phyloP scores from a whole-genome alignment of 768 basidiomycete species.

The Dendrothele bispora region DNA sequence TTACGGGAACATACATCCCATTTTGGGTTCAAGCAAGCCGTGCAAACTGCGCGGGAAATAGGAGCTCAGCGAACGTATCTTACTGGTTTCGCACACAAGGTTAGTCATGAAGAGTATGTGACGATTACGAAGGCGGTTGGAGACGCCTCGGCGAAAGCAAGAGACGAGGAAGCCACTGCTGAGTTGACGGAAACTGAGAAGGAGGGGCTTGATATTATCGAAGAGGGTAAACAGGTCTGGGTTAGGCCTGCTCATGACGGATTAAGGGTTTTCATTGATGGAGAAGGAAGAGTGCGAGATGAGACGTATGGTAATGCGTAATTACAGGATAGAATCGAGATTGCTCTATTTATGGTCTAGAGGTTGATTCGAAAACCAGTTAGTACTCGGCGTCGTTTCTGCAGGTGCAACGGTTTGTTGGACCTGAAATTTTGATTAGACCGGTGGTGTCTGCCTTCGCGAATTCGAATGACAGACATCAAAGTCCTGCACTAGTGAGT shows the following conservation, averaged over 20 bases:
- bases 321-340: slow-evolving; percentile 12
- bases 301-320: no score
- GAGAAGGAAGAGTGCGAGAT: slow-evolving; percentile 45
- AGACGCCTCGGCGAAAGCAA: slow-evolving; percentile 26
- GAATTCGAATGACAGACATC: no score
- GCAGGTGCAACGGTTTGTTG: no score
- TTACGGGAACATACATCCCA: slow-evolving; percentile 73
- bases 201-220: slow-evolving; percentile 46
- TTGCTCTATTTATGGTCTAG: not conserved
- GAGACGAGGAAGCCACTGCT: slow-evolving; percentile 14
- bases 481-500: no score
- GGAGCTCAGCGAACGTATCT: slow-evolving; percentile 66
- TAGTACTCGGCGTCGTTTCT: no score
- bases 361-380: no score
- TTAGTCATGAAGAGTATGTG: slow-evolving; percentile 76
- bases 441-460: no score
- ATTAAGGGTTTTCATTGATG: slow-evolving; percentile 50
- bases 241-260: slow-evolving; percentile 78
- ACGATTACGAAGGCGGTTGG: slow-evolving; percentile 57
- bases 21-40: slow-evolving; percentile 67
- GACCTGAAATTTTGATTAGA: no score
- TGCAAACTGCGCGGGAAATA: slow-evolving; percentile 55
- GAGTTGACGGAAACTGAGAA: slow-evolving; percentile 33
- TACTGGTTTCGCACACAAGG: slow-evolving; percentile 75
- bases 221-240: slow-evolving; percentile 52